phyloP scores from a whole-genome alignment of 495 filamentous ascomycete species.

The Penicillium silybi region DNA sequence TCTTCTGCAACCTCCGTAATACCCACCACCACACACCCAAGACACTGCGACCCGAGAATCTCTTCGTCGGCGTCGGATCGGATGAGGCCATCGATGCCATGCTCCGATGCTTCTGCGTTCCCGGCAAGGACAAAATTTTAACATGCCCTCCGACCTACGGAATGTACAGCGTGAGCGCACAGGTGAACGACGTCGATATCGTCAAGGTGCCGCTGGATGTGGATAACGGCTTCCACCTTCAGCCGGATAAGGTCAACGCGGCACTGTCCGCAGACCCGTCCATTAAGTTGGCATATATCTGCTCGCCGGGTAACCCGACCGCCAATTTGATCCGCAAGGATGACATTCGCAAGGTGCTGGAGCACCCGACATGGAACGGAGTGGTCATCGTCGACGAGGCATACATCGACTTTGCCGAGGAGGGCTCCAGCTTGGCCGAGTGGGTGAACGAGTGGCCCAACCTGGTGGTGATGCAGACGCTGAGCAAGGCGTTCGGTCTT shows the following conservation, averaged over 20 bases:
- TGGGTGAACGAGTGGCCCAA: conserved; percentile 95
- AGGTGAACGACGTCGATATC: conserved; percentile 84
- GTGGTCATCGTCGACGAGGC: conserved; percentile 92
- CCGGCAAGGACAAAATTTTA: conserved; percentile 82
- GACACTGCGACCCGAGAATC: conserved; percentile 70
- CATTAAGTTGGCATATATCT: conserved; percentile 89
- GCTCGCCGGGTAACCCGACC: conserved; percentile 93
- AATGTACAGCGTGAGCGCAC: conserved; percentile 93
- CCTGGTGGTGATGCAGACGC: conserved; percentile 94
- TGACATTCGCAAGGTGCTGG: conserved; percentile 69
- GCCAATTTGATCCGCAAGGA: conserved; percentile 69
- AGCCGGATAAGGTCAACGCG: conserved; percentile 63
- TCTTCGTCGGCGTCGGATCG: conserved; percentile 92
- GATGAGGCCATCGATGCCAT: conserved; percentile 96
- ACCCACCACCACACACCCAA: conserved; percentile 74
- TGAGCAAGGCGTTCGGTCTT: conserved; percentile 93
- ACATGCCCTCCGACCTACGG: conserved; percentile 96
- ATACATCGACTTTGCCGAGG: conserved; percentile 89
- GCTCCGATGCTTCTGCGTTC: conserved; percentile 85
- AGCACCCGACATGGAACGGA: conserved; percentile 93
- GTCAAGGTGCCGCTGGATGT: conserved; percentile 77
- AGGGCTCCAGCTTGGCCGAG: conserved; percentile 78
- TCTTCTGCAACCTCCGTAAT: conserved; percentile 84
- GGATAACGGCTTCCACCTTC: conserved; percentile 60
- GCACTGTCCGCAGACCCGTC: conserved; percentile 56